Evolutionary conservation across 108 stramenopile genomes (phyloP).

Genomic region (Epithemia pelagica): DNA sequence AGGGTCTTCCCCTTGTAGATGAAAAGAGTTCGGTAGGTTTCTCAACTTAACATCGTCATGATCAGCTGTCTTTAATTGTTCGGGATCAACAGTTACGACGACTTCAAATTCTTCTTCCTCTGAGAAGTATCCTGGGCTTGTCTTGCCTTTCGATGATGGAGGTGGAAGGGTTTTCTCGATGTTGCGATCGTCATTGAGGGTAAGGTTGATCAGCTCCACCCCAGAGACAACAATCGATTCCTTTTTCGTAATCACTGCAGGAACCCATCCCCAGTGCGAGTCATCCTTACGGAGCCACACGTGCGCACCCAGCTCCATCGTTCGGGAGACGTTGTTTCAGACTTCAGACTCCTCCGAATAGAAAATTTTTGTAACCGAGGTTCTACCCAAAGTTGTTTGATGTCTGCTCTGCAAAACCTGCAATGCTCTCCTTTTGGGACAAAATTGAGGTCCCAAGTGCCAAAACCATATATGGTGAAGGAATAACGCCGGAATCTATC

Average conservation of each 20-base stretch:
- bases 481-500: too few species aligned
- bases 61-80: constrained; percentile 61
- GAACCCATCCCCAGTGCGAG: constrained; percentile 88
- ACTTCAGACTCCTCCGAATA: too few species aligned
- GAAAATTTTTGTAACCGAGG: too few species aligned
- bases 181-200: constrained; percentile 41
- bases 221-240: constrained; percentile 46
- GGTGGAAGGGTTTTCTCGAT: constrained; percentile 18
- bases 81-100: constrained; percentile 50
- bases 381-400: too few species aligned
- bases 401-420: too few species aligned
- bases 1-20: constrained; percentile 42
- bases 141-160: constrained; percentile 13
- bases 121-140: constrained; percentile 34
- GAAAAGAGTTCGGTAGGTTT: constrained; percentile 50
- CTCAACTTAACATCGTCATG: constrained; percentile 75
- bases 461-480: too few species aligned
- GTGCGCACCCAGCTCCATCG: constrained; percentile 79
- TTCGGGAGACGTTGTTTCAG: too few species aligned
- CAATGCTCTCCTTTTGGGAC: too few species aligned
- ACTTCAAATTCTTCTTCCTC: constrained; percentile 48
- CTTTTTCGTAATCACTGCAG: constrained; percentile 63
- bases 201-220: constrained; percentile 55
- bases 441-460: too few species aligned
- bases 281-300: constrained; percentile 77